Conservation (phyloP, 768 basidiomycete genomes). For the Hypholoma sublateritium region DNA sequence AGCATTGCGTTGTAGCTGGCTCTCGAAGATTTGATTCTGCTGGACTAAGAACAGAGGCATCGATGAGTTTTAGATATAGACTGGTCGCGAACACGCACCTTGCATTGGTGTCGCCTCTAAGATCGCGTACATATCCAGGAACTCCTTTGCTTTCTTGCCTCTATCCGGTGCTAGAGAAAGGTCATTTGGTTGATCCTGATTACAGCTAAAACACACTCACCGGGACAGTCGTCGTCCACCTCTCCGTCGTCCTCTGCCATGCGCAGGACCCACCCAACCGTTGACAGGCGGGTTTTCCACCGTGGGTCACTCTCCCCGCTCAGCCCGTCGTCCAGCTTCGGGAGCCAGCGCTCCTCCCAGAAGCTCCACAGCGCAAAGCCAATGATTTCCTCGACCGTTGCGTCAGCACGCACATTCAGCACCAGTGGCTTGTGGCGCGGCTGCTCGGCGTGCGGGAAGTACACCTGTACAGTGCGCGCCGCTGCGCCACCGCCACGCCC, state of each 20-base stretch:
- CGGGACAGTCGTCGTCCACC: slow-evolving; percentile 98
- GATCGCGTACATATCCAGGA: slow-evolving; percentile 89
- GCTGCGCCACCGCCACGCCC: slow-evolving; percentile 69
- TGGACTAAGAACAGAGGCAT: slow-evolving; percentile 30
- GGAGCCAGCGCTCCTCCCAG: slow-evolving; percentile 85
- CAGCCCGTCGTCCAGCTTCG: slow-evolving; percentile 70
- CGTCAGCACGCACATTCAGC: slow-evolving; percentile 80
- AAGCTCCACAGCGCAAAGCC: slow-evolving; percentile 90
- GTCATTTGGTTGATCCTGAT: neutral
- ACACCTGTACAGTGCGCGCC: slow-evolving; percentile 63
- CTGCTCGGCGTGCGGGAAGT: slow-evolving; percentile 77
- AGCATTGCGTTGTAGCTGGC: slow-evolving; percentile 79
- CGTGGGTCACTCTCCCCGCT: slow-evolving; percentile 61
- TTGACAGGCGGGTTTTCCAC: slow-evolving; percentile 58
- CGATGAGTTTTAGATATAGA: neutral
- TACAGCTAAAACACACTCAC: slow-evolving; percentile 45
- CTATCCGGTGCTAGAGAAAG: slow-evolving; percentile 79
- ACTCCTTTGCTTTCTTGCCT: slow-evolving; percentile 80
- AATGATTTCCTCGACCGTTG: slow-evolving; percentile 93
- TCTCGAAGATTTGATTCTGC: slow-evolving; percentile 82
- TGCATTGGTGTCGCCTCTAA: slow-evolving; percentile 73
- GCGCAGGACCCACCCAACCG: slow-evolving; percentile 88
- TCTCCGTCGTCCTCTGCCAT: slow-evolving; percentile 98
- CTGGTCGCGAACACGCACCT: slow-evolving; percentile 38
- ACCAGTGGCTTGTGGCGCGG: slow-evolving; percentile 63